Evolutionary conservation across 345 rosid species (phyloP), one percentile per base, ranked within the genome.

Genomic region (Cardamine occulta): DNA sequence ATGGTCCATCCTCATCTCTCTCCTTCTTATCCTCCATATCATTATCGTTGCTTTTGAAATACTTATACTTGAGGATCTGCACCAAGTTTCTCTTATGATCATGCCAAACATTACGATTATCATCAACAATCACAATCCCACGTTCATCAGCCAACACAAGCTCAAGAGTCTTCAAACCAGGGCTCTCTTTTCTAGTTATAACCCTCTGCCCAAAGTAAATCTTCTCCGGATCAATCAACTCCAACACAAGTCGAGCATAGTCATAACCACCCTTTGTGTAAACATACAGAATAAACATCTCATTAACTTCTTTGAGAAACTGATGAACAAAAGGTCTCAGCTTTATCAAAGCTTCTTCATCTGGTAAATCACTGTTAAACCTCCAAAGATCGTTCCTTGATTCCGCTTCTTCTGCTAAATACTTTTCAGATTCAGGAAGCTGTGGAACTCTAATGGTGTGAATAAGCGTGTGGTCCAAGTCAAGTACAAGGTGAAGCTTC

Each of bases 1-100:
- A 9, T 7, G 53, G 28, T 72, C 70, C 73, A 72, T 86, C 6
- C 23, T 17, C 68, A 35, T 70, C 85, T 80, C 85, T 70, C 84
- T 84, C 6, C 83, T 57, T 28, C 31, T 42, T 14, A 14, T 2
- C 48, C 1, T 13, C 21, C 7, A 4, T 2, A 62, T 24, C 42
- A 8, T n/a, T 17, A 26, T 2, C 28, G 28, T 48, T 17, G 23
- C 8, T 17, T 34, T 12, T 26, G 19, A 56, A 28, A 89, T 88
- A 71, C 6, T 31, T 19, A 89, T 81, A 73, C 82, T 66, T 63
- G 65, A 62, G 44, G 83, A 79, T 26, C 26, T 51, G 44, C 29
- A 75, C 11, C 69, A 75, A 75, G 69, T 75, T 75, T 42, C 28
- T 61, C 37, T 7, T 23, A 47, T 75, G 70, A 61, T 29, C 2